Conservation (phyloP, 352 stramenopile genomes). For the Globisporangium paroecandrum region DNA sequence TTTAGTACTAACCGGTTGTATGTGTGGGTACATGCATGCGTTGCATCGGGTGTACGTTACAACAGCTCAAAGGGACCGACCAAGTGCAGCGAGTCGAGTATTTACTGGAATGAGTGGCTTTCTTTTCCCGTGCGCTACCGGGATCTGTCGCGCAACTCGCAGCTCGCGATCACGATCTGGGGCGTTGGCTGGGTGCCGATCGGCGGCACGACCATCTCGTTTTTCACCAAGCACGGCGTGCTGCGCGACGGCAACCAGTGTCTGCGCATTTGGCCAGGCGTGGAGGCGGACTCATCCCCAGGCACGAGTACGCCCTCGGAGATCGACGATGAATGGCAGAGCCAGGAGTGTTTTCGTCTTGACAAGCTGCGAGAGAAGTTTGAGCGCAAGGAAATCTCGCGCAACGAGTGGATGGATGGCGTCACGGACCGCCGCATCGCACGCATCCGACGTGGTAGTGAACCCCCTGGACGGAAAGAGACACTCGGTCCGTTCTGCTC, state of each 20-base stretch:
- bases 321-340: constrained; percentile 67
- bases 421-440: constrained; percentile 84
- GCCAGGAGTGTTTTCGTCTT: constrained; percentile 76
- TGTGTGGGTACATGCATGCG: not conserved
- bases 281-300: constrained; percentile 68
- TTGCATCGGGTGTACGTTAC: not conserved
- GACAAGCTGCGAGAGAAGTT: constrained; percentile 89
- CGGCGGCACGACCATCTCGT: constrained; percentile 78
- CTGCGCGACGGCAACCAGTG: constrained; percentile 86
- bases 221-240: constrained; percentile 87
- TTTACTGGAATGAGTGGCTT: constrained; percentile 89
- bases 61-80: constrained; percentile 71
- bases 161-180: constrained; percentile 84
- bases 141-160: constrained; percentile 82
- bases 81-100: constrained; percentile 84
- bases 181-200: constrained; percentile 78
- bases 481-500: constrained; percentile 73
- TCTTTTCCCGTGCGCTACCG: constrained; percentile 82
- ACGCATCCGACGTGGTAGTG: constrained; percentile 73
- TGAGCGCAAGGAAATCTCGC: constrained; percentile 81
- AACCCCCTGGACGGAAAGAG: constrained; percentile 69
- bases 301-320: constrained; percentile 64
- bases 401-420: constrained; percentile 91
- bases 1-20: not conserved
- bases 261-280: constrained; percentile 73